These are phyloP conservation scores for Lyophyllum shimeji DNA, from an alignment of 768 basidiomycete species.

Conservation along the genomic window DNA sequence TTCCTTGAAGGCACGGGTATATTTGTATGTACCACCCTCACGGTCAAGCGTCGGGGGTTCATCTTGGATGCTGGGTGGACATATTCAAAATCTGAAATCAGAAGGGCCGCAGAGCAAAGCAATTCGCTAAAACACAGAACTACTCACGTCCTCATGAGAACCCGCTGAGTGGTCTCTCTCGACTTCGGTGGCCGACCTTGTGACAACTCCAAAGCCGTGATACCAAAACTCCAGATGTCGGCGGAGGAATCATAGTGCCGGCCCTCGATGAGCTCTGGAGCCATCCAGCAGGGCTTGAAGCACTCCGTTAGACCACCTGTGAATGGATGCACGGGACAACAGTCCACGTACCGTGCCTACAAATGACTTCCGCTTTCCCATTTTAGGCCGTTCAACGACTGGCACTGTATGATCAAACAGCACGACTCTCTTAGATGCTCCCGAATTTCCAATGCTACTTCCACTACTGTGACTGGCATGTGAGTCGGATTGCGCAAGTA, in stretches of 20 bases:
- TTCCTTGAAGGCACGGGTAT: constrained; percentile 81
- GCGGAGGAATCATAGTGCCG: constrained; percentile 82
- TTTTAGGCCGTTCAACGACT: constrained; percentile 34
- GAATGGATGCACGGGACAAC: background rate
- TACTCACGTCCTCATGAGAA: constrained; percentile 71
- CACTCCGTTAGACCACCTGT: background rate
- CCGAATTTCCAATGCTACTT: constrained; percentile 3
- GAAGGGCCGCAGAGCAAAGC: background rate
- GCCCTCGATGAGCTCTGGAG: constrained; percentile 88
- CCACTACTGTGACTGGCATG: constrained; percentile 7
- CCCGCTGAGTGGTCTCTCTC: constrained; percentile 68
- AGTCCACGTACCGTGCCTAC: constrained; percentile 74
- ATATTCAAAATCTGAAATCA: background rate
- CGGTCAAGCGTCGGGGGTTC: constrained; percentile 77
- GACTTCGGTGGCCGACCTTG: constrained; percentile 88
- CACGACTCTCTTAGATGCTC: constrained; percentile 28
- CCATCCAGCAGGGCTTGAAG: constrained; percentile 90
- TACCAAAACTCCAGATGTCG: constrained; percentile 96
- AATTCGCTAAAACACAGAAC: background rate
- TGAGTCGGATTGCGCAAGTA: constrained; percentile 23
- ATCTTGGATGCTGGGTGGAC: constrained; percentile 59
- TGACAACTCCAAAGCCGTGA: constrained; percentile 89
- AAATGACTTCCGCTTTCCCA: constrained; percentile 87
- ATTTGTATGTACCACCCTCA: constrained; percentile 68
- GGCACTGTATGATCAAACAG: constrained; percentile 33